Evolutionary conservation across 164 flowering plant genomes (phyloP).

Genomic region (Nelumbo lutea): DNA sequence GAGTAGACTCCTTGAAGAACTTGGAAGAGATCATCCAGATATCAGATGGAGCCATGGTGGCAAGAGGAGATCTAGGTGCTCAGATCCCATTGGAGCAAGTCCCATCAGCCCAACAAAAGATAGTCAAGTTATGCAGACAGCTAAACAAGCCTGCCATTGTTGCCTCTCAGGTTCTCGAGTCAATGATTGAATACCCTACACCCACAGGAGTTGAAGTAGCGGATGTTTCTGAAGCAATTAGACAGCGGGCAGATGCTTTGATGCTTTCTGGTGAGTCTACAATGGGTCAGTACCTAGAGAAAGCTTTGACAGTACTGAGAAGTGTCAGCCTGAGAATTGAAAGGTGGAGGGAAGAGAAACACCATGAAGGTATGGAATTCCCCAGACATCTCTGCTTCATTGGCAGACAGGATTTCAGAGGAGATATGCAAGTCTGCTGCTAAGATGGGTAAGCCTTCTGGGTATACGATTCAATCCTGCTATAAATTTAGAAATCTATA

Average conservation of each 20-base stretch:
- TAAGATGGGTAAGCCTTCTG: constrained; percentile 67
- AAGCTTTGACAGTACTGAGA: constrained; percentile 81
- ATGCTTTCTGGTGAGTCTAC: constrained; percentile 75
- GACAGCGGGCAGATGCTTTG: constrained; percentile 90
- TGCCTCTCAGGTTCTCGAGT: constrained; percentile 92
- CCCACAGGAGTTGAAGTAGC: constrained; percentile 99
- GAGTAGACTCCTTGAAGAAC: constrained; percentile 85
- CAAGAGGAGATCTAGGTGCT: constrained; percentile 96
- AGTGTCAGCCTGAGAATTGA: constrained; percentile 2
- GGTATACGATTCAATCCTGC: not conserved
- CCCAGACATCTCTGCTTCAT: constrained; percentile 60
- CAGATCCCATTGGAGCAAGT: constrained; percentile 98
- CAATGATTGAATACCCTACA: constrained; percentile 97
- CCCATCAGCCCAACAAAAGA: constrained; percentile 84
- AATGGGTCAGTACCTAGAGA: constrained; percentile 61
- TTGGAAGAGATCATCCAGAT: constrained; percentile 85
- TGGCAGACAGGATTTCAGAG: constrained; percentile 74
- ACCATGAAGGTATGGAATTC: constrained; percentile 58
- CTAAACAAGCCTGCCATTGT: constrained; percentile 93
- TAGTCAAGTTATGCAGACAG: constrained; percentile 78
- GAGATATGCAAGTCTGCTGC: constrained; percentile 97
- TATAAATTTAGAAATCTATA: not conserved
- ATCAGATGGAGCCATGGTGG: constrained; percentile 98
- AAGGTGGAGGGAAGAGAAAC: not conserved
- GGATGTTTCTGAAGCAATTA: constrained; percentile 95